A percentile compares a stretch with the other conserved stretches of the same genome.
phyloP scores from a whole-genome alignment of 148 eudicot genomes.

The Silene uniflora region DNA sequence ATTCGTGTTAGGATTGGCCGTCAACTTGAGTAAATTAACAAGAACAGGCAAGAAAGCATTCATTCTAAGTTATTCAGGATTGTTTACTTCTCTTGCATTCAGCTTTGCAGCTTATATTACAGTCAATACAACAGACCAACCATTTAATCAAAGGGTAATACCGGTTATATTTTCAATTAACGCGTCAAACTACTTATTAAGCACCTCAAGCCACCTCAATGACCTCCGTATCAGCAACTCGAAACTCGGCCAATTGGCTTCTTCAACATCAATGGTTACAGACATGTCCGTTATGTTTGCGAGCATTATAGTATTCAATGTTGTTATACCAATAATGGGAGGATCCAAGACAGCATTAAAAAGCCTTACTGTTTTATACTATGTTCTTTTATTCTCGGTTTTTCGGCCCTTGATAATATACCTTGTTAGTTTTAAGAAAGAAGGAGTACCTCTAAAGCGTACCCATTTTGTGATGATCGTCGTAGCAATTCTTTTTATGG shows the following conservation, averaged over 20 bases:
- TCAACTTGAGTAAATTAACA: not conserved
- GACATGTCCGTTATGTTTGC: slow-evolving; percentile 4
- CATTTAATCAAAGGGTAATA: not conserved
- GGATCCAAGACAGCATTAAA: not conserved
- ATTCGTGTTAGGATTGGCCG: slow-evolving; percentile 18
- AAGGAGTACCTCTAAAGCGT: slow-evolving; percentile 18
- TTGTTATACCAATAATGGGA: not conserved
- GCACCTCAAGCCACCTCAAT: slow-evolving; percentile 18
- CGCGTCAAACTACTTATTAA: slow-evolving; percentile 19
- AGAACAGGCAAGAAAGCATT: slow-evolving; percentile 11
- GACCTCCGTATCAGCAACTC: slow-evolving; percentile 24
- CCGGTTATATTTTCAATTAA: not conserved
- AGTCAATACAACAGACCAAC: not conserved
- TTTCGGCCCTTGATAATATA: slow-evolving; percentile 13
- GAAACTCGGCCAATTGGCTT: slow-evolving; percentile 12
- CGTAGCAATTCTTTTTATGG: slow-evolving; percentile 3
- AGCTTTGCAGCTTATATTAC: not conserved
- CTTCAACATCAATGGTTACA: not conserved
- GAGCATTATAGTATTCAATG: not conserved
- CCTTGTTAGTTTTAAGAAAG: slow-evolving; percentile 11
- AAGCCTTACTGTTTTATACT: not conserved
- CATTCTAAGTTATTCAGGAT: slow-evolving; percentile 1
- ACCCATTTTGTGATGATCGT: slow-evolving; percentile 14
- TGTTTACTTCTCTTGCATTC: not conserved
- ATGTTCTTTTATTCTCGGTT: not conserved